Percentiles rank a stretch among this genome's conserved stretches.
Conservation (phyloP, 2,329 filamentous ascomycete species). For the Beauveria sp. region DNA sequence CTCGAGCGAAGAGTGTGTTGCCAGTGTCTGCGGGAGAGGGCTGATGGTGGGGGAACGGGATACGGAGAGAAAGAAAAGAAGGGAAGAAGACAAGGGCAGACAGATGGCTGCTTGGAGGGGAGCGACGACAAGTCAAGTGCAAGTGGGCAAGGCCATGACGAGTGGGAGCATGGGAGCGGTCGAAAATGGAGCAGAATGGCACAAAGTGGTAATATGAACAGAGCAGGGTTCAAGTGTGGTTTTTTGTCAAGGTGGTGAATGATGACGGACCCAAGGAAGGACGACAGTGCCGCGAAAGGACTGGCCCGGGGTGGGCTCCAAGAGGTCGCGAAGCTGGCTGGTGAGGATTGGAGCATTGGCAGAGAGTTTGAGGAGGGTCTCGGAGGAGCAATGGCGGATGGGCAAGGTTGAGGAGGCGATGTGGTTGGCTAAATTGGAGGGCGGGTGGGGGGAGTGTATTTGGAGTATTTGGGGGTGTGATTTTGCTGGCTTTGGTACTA, state of each 20-base stretch:
- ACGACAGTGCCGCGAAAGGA: background rate
- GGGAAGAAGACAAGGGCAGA: background rate
- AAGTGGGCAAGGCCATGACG: background rate
- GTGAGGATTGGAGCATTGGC: conserved; percentile 1
- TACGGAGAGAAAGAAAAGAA: background rate
- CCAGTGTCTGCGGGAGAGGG: background rate
- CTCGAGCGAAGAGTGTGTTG: background rate
- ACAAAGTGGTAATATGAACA: background rate
- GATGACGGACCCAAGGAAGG: background rate
- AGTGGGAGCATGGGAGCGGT: background rate
- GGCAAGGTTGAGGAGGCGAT: conserved; percentile 8
- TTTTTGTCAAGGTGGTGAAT: background rate
- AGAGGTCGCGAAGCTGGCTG: conserved; percentile 9
- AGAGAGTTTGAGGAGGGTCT: conserved; percentile 14
- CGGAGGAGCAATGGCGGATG: conserved; percentile 11
- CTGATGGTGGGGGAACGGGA: background rate
- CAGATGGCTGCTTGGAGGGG: background rate
- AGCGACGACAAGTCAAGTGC: background rate
- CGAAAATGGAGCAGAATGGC: conserved; percentile 1
- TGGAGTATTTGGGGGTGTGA: background rate
- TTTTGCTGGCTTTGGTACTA: background rate
- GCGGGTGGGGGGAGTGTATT: background rate
- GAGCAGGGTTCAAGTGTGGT: background rate
- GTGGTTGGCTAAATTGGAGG: conserved; percentile 9
- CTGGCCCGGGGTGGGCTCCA: conserved; percentile 2